Base-by-base conservation (phyloP, 176 grass and related monocot genomes). In the Phoenix dactylifera region DNA sequence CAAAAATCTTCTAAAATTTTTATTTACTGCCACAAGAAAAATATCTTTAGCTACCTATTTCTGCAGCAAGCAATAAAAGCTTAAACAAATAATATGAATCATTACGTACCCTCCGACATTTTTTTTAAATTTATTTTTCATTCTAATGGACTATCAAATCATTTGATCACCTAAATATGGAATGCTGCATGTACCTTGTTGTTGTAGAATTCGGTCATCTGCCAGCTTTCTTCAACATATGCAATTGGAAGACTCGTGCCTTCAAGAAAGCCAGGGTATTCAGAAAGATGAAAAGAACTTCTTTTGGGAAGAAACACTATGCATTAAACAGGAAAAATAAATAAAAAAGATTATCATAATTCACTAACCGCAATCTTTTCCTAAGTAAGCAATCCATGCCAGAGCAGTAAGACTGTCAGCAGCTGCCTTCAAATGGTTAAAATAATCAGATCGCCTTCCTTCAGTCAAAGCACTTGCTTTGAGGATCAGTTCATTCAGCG, bases 181-280 rank as follows among this genome's bases (percentile, higher is more conserved):
- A 12, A 14, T 44, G 10, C 2, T 12, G 35, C 35, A 44, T 14
- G 10, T 52, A 81, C 83, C 77, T 86, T 86, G 55, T 81, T 81
- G 60, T 54, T 88, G 18, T 88, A 88, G 32, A 87, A 87, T 60
- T 87, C 85, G 65, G 85, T 72, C 79, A 79, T 82, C 49, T 86
- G 73, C 77, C 83, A 86, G 60, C 79, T 79, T 62, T 83, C 85
- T 69, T 88, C 85, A 24, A 76, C 79, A 62, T 88, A 79, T 26
- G 85, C 72, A 64, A 58, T 83, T 23, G 85, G 85, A 66, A 88
- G 68, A 71, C 66, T 72, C 84, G 82, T 87, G 25, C 75, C 79
- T 88, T 35, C 51, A 39, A 63, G 32, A 26, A 55, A 55, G 10
- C 7, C 35, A 44, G 6, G 35, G 35, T 2, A 44, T 44, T 55